A percentile compares a stretch with the other conserved stretches of the same genome.
These are phyloP conservation scores for Pseudocercospora pini-densiflorae DNA, from an alignment of 2,329 filamentous ascomycete species.

Conservation along the genomic window DNA sequence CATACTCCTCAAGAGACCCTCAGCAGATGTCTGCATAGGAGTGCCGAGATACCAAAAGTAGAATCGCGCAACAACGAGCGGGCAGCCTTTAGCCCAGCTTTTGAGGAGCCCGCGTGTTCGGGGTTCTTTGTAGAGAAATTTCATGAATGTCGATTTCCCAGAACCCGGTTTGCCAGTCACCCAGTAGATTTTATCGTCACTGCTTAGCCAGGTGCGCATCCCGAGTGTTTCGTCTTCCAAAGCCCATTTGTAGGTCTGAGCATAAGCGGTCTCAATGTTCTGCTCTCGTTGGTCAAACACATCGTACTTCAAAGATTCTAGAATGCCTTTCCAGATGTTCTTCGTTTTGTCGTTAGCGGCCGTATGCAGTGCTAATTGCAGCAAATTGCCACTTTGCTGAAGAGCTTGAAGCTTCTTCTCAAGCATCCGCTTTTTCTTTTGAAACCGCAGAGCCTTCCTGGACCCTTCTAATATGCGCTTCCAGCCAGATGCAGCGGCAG, in stretches of 20 bases:
- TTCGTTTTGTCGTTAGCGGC: background rate
- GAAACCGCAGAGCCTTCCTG: background rate
- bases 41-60: constrained; percentile 25
- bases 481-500: background rate
- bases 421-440: background rate
- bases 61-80: background rate
- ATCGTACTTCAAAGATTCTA: background rate
- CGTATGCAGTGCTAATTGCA: background rate
- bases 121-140: constrained; percentile 4
- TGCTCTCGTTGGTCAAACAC: background rate
- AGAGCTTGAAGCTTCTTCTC: background rate
- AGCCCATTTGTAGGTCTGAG: background rate
- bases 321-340: background rate
- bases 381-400: background rate
- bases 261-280: background rate
- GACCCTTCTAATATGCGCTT: background rate
- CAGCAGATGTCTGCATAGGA: constrained; percentile 14
- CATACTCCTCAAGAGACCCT: constrained; percentile 17
- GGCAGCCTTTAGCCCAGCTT: constrained; percentile 11
- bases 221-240: background rate
- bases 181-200: constrained; percentile 17
- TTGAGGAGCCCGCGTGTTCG: background rate
- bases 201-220: background rate
- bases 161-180: constrained; percentile 30
- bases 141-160: constrained; percentile 28